Percentiles rank a stretch among this genome's conserved stretches.
phyloP scores from a whole-genome alignment of 345 rosid genomes.

The Ceriops decandra region DNA sequence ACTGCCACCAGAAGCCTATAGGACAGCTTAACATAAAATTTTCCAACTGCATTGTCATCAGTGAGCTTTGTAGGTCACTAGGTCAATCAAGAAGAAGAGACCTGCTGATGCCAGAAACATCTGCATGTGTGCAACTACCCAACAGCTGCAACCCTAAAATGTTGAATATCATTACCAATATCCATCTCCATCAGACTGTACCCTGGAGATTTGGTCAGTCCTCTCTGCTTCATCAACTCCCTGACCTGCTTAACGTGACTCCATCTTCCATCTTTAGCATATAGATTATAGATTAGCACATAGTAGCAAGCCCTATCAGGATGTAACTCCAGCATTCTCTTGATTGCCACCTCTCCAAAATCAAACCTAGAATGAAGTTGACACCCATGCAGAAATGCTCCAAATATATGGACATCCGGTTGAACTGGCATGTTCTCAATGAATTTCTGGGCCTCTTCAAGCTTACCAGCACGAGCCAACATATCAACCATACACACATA shows the following conservation, averaged over 20 bases:
- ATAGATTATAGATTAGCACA: slow-evolving; percentile 68
- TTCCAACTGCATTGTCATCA: background rate
- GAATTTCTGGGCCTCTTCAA: slow-evolving; percentile 73
- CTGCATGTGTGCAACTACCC: slow-evolving; percentile 11
- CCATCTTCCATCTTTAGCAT: slow-evolving; percentile 89
- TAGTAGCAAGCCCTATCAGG: slow-evolving; percentile 75
- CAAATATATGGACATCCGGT: slow-evolving; percentile 55
- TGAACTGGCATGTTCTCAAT: slow-evolving; percentile 63
- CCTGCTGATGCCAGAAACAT: background rate
- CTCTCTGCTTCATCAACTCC: slow-evolving; percentile 64
- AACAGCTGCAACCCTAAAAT: slow-evolving; percentile 24
- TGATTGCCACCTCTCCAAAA: slow-evolving; percentile 64
- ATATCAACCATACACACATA: slow-evolving; percentile 79
- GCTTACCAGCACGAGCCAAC: slow-evolving; percentile 80
- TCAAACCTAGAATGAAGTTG: slow-evolving; percentile 78
- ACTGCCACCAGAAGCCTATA: background rate
- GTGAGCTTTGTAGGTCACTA: too few relatives aligned
- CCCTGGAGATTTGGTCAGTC: slow-evolving; percentile 55
- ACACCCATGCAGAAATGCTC: slow-evolving; percentile 90
- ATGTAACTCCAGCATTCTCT: slow-evolving; percentile 56
- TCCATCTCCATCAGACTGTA: slow-evolving; percentile 52
- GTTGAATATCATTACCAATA: slow-evolving; percentile 14
- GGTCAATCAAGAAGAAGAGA: background rate
- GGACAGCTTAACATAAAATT: background rate
- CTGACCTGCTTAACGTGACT: slow-evolving; percentile 56